phyloP scores from a whole-genome alignment of 805 yeast species.

The Yamadazyma tumulicola region DNA sequence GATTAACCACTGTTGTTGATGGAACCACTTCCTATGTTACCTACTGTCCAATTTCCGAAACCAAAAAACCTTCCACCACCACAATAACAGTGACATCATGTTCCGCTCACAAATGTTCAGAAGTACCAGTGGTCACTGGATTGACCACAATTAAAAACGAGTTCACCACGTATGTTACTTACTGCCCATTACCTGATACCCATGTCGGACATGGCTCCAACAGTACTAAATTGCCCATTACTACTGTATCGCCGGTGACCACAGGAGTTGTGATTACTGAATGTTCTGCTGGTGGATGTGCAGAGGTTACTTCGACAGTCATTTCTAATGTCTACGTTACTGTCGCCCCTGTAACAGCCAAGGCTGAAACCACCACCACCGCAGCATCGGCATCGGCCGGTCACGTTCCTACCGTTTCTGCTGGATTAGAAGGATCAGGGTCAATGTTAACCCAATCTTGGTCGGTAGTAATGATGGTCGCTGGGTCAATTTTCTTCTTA shows the following conservation, averaged over 20 bases:
- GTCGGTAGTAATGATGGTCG: constrained; percentile 1
- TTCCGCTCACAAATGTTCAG: constrained; percentile 24
- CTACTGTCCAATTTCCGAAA: constrained; percentile 25
- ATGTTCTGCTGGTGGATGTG: constrained; percentile 24
- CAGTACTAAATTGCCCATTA: constrained; percentile 7
- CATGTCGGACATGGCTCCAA: constrained; percentile 4
- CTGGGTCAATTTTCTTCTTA: constrained; percentile 4
- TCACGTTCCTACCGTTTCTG: constrained; percentile 1
- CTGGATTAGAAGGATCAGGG: constrained; percentile 13
- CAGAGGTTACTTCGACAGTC: constrained; percentile 13
- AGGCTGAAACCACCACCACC: constrained; percentile 10
- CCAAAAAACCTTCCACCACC: constrained; percentile 4
- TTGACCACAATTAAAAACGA: constrained; percentile 28
- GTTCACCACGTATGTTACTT: constrained; percentile 25
- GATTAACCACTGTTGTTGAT: constrained; percentile 29
- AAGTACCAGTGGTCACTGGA: constrained; percentile 28
- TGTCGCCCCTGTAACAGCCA: constrained; percentile 2
- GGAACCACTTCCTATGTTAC: constrained; percentile 27
- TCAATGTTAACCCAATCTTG: constrained; percentile 6
- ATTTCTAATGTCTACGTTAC: constrained; percentile 22
- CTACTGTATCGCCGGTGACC: constrained; percentile 1
- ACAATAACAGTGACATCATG: constrained; percentile 15
- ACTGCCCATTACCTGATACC: constrained; percentile 22
- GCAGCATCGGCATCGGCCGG: constrained; percentile 10
- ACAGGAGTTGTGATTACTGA: constrained; percentile 25